Evolutionary conservation across 768 basidiomycete genomes (phyloP).

Genomic region (Lyophyllum atratum): DNA sequence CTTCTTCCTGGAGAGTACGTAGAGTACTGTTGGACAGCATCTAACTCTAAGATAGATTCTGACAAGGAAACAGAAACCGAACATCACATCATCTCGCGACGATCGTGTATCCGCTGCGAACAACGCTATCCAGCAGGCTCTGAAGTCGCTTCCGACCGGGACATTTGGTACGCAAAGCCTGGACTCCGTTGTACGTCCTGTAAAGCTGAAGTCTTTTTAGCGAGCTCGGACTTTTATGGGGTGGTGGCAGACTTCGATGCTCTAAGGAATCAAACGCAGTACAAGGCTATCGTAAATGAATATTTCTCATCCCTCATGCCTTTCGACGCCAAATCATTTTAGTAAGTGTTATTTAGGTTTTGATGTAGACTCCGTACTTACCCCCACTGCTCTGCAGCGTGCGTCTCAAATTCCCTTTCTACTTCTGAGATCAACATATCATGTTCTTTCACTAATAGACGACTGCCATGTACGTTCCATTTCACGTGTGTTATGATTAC

Average conservation of each 20-base stretch:
- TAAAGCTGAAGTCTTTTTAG: background rate
- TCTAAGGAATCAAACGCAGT: background rate
- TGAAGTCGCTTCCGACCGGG: background rate
- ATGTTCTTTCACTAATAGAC: background rate
- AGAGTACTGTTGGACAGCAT: no score
- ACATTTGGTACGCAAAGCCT: background rate
- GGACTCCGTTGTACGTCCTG: background rate
- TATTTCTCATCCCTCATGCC: background rate
- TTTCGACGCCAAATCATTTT: no score
- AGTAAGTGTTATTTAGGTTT: background rate
- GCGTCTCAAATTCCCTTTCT: no score
- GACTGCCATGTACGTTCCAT: background rate
- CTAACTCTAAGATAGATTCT: background rate
- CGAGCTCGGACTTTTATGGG: background rate
- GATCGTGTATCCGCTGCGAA: background rate
- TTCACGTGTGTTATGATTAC: no score
- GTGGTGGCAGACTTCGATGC: background rate
- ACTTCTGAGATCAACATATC: no score
- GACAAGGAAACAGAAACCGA: background rate
- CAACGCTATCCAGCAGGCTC: background rate
- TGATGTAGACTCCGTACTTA: no score
- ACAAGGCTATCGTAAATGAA: background rate
- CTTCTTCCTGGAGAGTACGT: background rate
- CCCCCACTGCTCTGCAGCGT: no score
- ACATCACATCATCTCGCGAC: background rate